A percentile compares a stretch with the other conserved stretches of the same genome.
These are phyloP conservation scores for Bifiguratus adelaidae DNA, from an alignment of 192 early-diverging fungal genomes.

Conservation along the genomic window DNA sequence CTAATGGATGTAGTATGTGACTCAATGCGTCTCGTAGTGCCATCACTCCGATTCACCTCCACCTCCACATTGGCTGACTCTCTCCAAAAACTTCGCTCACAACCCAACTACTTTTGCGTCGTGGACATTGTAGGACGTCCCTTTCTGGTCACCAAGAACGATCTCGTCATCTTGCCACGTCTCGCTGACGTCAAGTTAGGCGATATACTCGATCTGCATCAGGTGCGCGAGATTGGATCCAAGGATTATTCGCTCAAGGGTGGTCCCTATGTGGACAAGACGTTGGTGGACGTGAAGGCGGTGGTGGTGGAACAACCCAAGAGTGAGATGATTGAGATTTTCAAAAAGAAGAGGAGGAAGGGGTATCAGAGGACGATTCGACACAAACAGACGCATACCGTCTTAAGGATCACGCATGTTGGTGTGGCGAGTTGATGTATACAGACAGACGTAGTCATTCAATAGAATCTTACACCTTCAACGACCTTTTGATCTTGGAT, in stretches of 20 bases:
- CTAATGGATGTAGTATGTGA: no score
- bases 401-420: conserved; percentile 60
- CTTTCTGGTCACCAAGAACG: conserved; percentile 80
- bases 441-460: no score
- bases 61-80: no score
- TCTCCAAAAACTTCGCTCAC: conserved; percentile 38
- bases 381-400: conserved; percentile 63
- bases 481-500: no score
- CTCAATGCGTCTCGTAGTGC: no score
- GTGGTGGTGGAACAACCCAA: conserved; percentile 85
- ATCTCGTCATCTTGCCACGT: conserved; percentile 73
- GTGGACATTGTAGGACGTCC: conserved; percentile 82
- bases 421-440: conserved; percentile 25
- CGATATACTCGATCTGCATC: conserved; percentile 77
- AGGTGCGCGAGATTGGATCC: conserved; percentile 78
- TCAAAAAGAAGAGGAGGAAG: conserved; percentile 77
- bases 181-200: conserved; percentile 80
- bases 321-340: conserved; percentile 55
- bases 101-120: conserved; percentile 72
- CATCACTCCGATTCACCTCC: no score
- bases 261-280: conserved; percentile 68
- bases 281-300: conserved; percentile 67
- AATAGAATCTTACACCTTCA: no score
- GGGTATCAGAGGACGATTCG: conserved; percentile 54
- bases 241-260: conserved; percentile 80